Evolutionary conservation across 192 early-diverging fungal species (phyloP).

Genomic region (Thoreauomyces humboldtii): DNA sequence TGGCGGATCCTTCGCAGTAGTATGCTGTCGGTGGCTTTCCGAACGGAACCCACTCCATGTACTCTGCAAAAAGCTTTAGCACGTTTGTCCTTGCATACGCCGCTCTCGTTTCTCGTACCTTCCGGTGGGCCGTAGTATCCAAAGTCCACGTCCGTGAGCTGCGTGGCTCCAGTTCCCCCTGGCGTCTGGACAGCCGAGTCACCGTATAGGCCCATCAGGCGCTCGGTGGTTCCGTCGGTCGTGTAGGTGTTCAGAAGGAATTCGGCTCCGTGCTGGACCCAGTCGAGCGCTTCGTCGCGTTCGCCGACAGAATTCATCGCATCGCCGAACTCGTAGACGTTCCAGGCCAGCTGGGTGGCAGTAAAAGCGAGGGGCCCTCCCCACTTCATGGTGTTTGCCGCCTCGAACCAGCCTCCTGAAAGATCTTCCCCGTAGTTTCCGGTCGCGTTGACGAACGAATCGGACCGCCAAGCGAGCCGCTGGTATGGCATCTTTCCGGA

Average conservation of each 20-base stretch:
- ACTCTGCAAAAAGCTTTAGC: too few species aligned
- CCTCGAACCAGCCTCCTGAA: slow-evolving; percentile 54
- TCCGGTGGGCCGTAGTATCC: slow-evolving; percentile 38
- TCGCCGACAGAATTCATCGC: slow-evolving; percentile 36
- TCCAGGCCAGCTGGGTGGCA: slow-evolving; percentile 47
- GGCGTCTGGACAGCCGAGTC: background rate
- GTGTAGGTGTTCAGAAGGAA: slow-evolving; percentile 29
- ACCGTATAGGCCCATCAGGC: slow-evolving; percentile 29
- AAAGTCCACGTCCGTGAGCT: slow-evolving; percentile 25
- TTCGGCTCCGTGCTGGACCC: slow-evolving; percentile 34
- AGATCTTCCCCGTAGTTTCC: slow-evolving; percentile 54
- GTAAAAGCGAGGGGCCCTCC: slow-evolving; percentile 50
- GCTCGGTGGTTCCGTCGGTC: slow-evolving; percentile 15
- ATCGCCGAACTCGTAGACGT: slow-evolving; percentile 43
- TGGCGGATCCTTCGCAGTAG: slow-evolving; percentile 23
- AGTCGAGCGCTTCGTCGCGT: slow-evolving; percentile 20
- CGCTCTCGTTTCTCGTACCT: too few species aligned
- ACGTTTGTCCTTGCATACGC: too few species aligned
- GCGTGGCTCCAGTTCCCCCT: background rate
- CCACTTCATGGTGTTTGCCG: slow-evolving; percentile 63
- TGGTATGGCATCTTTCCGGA: slow-evolving; percentile 50
- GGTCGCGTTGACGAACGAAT: slow-evolving; percentile 51
- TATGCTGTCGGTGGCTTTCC: background rate
- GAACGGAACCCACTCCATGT: slow-evolving; percentile 16
- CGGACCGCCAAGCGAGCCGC: slow-evolving; percentile 52